These are phyloP conservation scores for Colletotrichum karsti DNA, from an alignment of 2,329 filamentous ascomycete genomes.

Conservation along the genomic window DNA sequence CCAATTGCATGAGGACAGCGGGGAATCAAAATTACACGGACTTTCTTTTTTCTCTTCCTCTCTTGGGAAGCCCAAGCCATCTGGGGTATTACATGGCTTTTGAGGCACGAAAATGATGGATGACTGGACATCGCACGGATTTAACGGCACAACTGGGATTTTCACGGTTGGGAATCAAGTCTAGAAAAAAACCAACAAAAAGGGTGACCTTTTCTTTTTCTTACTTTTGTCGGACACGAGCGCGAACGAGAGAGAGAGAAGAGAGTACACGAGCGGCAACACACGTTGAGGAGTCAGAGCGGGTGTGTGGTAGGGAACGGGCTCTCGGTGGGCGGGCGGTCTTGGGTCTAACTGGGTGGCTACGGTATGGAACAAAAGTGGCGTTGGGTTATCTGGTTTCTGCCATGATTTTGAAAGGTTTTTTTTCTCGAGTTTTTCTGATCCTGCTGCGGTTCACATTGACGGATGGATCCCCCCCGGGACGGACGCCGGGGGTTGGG, in stretches of 20 bases:
- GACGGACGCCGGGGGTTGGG: neutral
- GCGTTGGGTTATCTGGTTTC: neutral
- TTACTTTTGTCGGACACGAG: neutral
- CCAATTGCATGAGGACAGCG: constrained; percentile 19
- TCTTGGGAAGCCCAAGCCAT: neutral
- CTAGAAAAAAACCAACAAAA: neutral
- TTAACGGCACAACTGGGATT: constrained; percentile 20
- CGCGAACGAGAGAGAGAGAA: neutral
- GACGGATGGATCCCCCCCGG: neutral
- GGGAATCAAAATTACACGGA: constrained; percentile 8
- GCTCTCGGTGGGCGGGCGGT: neutral
- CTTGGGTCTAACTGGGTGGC: neutral
- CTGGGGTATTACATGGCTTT: constrained; percentile 1
- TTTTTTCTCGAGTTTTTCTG: neutral
- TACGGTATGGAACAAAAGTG: neutral
- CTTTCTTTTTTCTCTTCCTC: constrained; percentile 19
- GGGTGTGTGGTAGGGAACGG: neutral
- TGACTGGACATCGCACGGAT: constrained; percentile 28
- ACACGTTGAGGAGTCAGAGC: neutral
- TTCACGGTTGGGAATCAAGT: constrained; percentile 2
- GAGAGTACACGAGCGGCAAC: neutral
- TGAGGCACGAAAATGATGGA: constrained; percentile 12
- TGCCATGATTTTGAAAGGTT: neutral
- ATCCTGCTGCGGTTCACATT: neutral
- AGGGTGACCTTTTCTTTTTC: neutral